These are phyloP conservation scores for Phlegmacium glaucopus DNA, from an alignment of 768 basidiomycete genomes.

Conservation along the genomic window DNA sequence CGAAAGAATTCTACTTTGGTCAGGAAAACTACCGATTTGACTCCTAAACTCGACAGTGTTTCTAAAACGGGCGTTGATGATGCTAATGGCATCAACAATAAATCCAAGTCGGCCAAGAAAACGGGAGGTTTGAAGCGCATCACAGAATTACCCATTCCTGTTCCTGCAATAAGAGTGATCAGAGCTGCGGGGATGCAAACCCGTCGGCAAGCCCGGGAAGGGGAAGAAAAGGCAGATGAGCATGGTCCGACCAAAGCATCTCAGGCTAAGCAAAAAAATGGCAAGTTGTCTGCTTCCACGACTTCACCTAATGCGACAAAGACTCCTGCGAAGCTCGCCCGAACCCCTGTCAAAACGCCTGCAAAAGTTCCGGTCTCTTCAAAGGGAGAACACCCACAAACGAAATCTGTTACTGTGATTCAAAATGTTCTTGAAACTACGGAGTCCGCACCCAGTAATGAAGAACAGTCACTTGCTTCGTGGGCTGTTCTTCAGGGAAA, in stretches of 20 bases:
- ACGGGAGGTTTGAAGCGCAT: slow-evolving; percentile 14
- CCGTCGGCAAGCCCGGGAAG: slow-evolving; percentile 4
- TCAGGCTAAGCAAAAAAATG: not conserved
- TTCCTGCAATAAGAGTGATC: slow-evolving; percentile 8
- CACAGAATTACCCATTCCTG: slow-evolving; percentile 21
- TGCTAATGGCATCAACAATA: not conserved
- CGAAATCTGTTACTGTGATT: slow-evolving; percentile 1
- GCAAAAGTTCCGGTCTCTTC: not conserved
- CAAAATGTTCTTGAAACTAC: not conserved
- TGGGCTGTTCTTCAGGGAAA: slow-evolving; percentile 15
- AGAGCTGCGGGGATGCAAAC: not conserved
- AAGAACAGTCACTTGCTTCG: slow-evolving; percentile 5
- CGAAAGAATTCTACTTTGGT: slow-evolving; percentile 3
- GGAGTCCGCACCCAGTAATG: not conserved
- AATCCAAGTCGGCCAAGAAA: slow-evolving; percentile 6
- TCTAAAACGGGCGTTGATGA: not conserved
- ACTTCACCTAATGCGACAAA: not conserved
- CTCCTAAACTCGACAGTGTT: too few relatives aligned
- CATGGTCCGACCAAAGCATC: not conserved
- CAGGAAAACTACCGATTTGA: not conserved
- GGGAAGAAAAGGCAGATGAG: slow-evolving; percentile 3
- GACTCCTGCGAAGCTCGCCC: slow-evolving; percentile 1
- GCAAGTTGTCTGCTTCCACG: not conserved
- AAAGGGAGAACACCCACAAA: not conserved
- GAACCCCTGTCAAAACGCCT: slow-evolving; percentile 8